Evolutionary conservation across 305 asterid genomes (phyloP).

Genomic region (Fraxinus floribunda): DNA sequence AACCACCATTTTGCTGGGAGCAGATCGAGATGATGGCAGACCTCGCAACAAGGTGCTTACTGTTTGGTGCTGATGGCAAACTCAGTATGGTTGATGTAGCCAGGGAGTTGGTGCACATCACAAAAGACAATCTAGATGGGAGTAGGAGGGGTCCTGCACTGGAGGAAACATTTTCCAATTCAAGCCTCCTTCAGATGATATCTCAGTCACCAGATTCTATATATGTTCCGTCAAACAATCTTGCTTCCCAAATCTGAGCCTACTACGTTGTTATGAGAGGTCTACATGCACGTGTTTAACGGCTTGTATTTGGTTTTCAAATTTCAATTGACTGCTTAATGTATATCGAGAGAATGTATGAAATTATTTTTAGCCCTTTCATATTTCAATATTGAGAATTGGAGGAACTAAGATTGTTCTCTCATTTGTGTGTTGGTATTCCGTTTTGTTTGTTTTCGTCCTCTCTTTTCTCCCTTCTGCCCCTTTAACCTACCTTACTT

Average conservation of each 20-base stretch:
- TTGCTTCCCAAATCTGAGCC: conserved; percentile 18
- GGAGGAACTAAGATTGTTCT: neutral
- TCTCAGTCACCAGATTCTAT: conserved; percentile 77
- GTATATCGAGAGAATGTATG: neutral
- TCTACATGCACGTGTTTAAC: neutral
- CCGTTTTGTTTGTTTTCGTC: neutral
- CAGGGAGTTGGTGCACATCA: conserved; percentile 48
- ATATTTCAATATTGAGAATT: neutral
- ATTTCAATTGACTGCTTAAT: neutral
- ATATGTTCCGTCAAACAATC: conserved; percentile 38
- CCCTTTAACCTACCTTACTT: neutral
- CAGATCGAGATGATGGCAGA: conserved; percentile 58
- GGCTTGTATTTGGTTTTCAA: neutral
- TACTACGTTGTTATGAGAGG: neutral
- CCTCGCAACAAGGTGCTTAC: conserved; percentile 64
- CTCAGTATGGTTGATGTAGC: conserved; percentile 59
- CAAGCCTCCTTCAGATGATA: conserved; percentile 79
- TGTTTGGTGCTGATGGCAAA: conserved; percentile 58
- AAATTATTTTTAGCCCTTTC: neutral
- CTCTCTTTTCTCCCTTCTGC: neutral
- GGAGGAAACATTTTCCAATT: conserved; percentile 76
- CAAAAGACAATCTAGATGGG: conserved; percentile 38
- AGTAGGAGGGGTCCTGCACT: conserved; percentile 46
- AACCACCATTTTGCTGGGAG: conserved; percentile 44
- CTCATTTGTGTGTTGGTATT: neutral